Evolutionary conservation across 2,329 filamentous ascomycete genomes (phyloP), one percentile per base, ranked within the genome.

Genomic region (Eurotiales sp.): DNA sequence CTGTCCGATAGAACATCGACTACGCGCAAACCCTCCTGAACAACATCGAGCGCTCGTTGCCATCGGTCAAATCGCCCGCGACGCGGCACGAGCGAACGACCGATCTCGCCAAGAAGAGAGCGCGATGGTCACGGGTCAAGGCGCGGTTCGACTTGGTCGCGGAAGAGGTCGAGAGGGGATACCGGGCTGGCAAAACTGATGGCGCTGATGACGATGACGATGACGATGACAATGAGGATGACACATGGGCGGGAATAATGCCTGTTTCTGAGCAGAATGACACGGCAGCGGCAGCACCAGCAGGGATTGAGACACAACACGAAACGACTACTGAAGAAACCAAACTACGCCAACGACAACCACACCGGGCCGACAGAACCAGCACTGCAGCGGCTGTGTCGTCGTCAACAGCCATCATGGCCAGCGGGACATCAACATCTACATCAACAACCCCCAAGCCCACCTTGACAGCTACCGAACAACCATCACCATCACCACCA

Each of bases 1-100:
- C 23, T 21, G 23, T n/a, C n/a, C n/a, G n/a, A n/a, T 56, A 74
- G 68, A 75, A 75, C 56, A 61, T 75, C 45, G 72, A 75, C 59
- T 73, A 75, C 50, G 72, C 72, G 23, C 71, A 71, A 43, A 66
- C 64, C 30, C 60, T 70, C 36, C 66, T 75, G 21, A 61, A 70
- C 32, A 63, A 69, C 36, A 59, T 76, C 25, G 72, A 75, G 55
- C 67, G 66, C 25, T 65, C 60, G 17, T 64, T 73, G 19, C 66
- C 71, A 14, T 57, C 63, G 30, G 63, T 74, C 21, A 73, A 73
- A 56, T 63, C 67, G 0, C 63, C 65, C 30, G 64, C 71, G 15
- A 62, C 64, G 14, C 68, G 69, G 29, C 64, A 72, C 48, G 67
- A 69, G 45, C 63, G 68, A 22, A 66, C 72, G 43, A 65, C 66